These are phyloP conservation scores for Trametes versicolor DNA, from an alignment of 1,284 basidiomycete species.

Conservation along the genomic window DNA sequence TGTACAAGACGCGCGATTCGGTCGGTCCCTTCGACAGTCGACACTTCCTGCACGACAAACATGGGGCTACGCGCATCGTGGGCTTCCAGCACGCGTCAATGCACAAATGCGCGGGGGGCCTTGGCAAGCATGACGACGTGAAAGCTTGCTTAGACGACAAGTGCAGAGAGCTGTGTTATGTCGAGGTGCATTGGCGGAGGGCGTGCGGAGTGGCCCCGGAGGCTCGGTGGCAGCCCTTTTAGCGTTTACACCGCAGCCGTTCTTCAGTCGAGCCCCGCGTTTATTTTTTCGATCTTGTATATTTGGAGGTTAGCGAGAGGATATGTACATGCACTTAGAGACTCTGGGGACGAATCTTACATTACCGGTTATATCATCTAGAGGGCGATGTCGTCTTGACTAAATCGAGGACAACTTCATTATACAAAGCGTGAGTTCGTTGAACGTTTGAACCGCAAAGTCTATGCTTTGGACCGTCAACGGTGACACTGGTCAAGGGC, in stretches of 20 bases:
- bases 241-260: neutral
- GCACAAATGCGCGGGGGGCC: conserved; percentile 18
- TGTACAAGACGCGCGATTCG: conserved; percentile 43
- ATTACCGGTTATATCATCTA: too few species aligned
- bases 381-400: too few species aligned
- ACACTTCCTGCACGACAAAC: conserved; percentile 44
- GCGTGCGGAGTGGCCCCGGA: conserved; percentile 10
- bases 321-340: too few species aligned
- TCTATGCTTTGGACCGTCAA: too few species aligned
- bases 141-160: neutral
- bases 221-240: conserved; percentile 19
- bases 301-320: too few species aligned
- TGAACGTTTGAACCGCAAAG: too few species aligned
- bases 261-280: neutral
- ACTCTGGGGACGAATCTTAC: too few species aligned
- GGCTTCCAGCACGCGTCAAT: conserved; percentile 41
- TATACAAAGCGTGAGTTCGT: too few species aligned
- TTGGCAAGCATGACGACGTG: neutral
- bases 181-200: conserved; percentile 14
- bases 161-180: conserved; percentile 20
- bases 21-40: conserved; percentile 40
- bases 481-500: too few species aligned
- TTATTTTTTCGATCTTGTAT: neutral
- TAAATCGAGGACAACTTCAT: too few species aligned
- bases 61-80: conserved; percentile 47